A percentile compares a stretch with the other conserved stretches of the same genome.
Evolutionary conservation across 148 eudicot genomes (phyloP).

Genomic region (Diospyros lotus): DNA sequence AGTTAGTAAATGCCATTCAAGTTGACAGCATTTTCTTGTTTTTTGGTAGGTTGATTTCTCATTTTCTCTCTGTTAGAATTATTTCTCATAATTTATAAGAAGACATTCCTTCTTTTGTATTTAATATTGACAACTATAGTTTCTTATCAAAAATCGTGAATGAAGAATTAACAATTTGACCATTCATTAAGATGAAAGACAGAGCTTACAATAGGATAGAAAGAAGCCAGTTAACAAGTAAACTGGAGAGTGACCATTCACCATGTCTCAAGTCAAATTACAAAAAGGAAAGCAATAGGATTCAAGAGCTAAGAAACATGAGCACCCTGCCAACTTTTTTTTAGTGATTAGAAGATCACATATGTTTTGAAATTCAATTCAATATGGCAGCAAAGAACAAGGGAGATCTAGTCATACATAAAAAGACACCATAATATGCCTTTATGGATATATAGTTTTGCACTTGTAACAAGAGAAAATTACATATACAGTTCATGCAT

Average conservation of each 20-base stretch:
- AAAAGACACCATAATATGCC: neutral
- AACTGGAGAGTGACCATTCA: conserved; percentile 2
- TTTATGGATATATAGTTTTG: neutral
- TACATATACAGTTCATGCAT: neutral
- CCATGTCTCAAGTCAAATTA: neutral
- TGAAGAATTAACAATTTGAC: neutral
- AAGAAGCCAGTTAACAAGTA: neutral
- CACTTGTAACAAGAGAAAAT: conserved; percentile 6
- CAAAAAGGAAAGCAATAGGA: neutral
- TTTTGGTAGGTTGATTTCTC: neutral
- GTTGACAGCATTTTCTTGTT: neutral
- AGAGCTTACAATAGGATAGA: neutral
- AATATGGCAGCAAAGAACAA: neutral
- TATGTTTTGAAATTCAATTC: neutral
- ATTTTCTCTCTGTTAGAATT: neutral
- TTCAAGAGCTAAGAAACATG: neutral
- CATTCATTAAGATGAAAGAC: neutral
- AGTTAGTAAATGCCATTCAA: conserved; percentile 1
- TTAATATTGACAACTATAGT: neutral
- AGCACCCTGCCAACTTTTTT: neutral
- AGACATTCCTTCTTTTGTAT: neutral
- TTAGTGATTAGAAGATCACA: neutral
- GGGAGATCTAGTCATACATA: too few relatives aligned
- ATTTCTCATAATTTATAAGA: neutral
- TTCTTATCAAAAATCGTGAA: neutral